These are phyloP conservation scores for Yamadazyma trypodendri DNA, from an alignment of 1,139 yeast genomes.

Conservation along the genomic window DNA sequence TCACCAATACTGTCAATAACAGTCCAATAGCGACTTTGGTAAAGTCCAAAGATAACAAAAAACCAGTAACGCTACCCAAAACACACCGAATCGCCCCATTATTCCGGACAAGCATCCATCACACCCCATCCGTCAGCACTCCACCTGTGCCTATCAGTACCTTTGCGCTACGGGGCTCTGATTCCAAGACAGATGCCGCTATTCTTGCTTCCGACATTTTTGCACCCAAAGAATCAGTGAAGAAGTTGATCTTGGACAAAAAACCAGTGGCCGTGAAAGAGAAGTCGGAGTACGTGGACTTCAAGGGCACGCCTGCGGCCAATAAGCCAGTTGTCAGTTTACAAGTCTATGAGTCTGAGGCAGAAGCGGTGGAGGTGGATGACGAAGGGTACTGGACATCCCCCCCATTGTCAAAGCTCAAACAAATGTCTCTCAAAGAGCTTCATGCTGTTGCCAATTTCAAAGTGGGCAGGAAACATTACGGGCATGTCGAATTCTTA, in stretches of 20 bases:
- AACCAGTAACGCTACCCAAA: conserved; percentile 56
- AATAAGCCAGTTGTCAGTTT: conserved; percentile 4
- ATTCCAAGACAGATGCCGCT: conserved; percentile 39
- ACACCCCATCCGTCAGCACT: conserved; percentile 6
- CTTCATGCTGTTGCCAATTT: conserved; percentile 65
- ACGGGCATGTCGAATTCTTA: conserved; percentile 73
- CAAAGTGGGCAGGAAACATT: conserved; percentile 76
- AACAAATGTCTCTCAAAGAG: conserved; percentile 58
- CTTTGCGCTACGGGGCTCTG: conserved; percentile 18
- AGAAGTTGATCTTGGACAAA: conserved; percentile 57
- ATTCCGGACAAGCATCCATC: conserved; percentile 21
- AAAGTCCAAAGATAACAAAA: conserved; percentile 41
- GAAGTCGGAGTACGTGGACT: conserved; percentile 35
- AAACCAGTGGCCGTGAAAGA: conserved; percentile 8
- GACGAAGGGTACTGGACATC: conserved; percentile 83
- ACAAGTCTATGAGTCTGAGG: too few species aligned
- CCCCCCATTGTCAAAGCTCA: conserved; percentile 68
- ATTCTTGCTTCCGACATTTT: conserved; percentile 72
- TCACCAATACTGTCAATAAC: conserved; percentile 10
- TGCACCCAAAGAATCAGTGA: conserved; percentile 60
- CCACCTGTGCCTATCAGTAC: conserved; percentile 5
- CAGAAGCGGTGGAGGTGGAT: conserved; percentile 34
- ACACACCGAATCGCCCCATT: conserved; percentile 63
- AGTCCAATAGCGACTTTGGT: conserved; percentile 56
- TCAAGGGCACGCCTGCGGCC: conserved; percentile 18